phyloP scores from a whole-genome alignment of 2,329 filamentous ascomycete species.

The Sarocladium brachiariae region DNA sequence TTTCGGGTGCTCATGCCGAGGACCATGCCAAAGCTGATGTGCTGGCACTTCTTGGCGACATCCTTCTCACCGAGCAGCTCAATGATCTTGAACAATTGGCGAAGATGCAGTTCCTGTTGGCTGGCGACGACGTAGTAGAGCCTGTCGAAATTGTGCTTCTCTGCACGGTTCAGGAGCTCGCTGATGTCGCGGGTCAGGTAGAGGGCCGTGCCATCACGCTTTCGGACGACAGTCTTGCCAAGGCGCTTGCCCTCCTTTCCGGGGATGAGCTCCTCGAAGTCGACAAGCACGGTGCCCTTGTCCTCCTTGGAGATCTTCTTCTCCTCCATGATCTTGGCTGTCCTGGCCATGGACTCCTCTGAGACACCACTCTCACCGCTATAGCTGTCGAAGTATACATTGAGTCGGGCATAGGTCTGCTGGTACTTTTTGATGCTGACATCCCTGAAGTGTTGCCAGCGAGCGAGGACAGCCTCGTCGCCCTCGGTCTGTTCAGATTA shows the following conservation, averaged over 20 bases:
- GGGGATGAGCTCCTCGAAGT: slow-evolving; percentile 61
- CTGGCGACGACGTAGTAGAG: slow-evolving; percentile 76
- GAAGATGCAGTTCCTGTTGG: slow-evolving; percentile 65
- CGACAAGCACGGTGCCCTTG: slow-evolving; percentile 64
- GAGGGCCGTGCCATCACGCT: slow-evolving; percentile 67
- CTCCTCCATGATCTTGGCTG: slow-evolving; percentile 55
- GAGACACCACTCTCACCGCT: slow-evolving; percentile 60
- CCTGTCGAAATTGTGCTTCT: slow-evolving; percentile 63
- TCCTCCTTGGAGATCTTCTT: slow-evolving; percentile 61
- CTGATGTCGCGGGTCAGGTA: slow-evolving; percentile 76
- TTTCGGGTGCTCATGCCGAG: slow-evolving; percentile 64
- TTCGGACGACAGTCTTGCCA: slow-evolving; percentile 63
- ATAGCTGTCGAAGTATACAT: slow-evolving; percentile 66
- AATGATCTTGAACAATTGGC: slow-evolving; percentile 70
- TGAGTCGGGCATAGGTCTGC: slow-evolving; percentile 61
- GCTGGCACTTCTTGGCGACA: slow-evolving; percentile 60
- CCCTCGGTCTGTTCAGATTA: slow-evolving; percentile 45
- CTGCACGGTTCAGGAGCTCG: slow-evolving; percentile 59
- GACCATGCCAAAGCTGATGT: slow-evolving; percentile 70
- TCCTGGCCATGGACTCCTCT: slow-evolving; percentile 57
- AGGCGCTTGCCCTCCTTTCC: slow-evolving; percentile 63
- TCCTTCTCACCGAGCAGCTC: slow-evolving; percentile 64
- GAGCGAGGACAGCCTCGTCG: slow-evolving; percentile 50
- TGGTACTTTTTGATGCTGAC: slow-evolving; percentile 61
- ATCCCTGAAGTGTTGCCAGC: slow-evolving; percentile 61